These are phyloP conservation scores for Verticillium dahliae DNA, from an alignment of 2,329 filamentous ascomycete genomes.

Conservation along the genomic window DNA sequence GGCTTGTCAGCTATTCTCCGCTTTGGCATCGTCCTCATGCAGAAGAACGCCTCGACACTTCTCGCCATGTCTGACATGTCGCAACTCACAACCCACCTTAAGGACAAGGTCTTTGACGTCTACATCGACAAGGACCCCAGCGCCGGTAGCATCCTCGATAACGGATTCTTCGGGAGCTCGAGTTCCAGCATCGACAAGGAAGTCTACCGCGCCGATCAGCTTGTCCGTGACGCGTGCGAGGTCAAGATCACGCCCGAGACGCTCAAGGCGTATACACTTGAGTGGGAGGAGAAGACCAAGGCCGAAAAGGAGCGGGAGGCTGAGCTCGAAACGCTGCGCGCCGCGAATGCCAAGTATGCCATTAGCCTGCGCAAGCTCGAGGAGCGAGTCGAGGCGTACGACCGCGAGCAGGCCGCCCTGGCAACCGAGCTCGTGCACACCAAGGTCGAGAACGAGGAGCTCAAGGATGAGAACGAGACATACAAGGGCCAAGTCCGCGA, in stretches of 20 bases:
- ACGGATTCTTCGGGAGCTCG: slow-evolving; percentile 93
- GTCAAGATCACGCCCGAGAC: slow-evolving; percentile 79
- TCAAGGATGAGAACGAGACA: slow-evolving; percentile 84
- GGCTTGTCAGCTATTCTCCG: slow-evolving; percentile 89
- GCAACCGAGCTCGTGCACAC: slow-evolving; percentile 87
- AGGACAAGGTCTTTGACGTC: slow-evolving; percentile 90
- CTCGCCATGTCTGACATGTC: slow-evolving; percentile 88
- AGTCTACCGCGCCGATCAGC: slow-evolving; percentile 87
- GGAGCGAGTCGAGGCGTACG: slow-evolving; percentile 79
- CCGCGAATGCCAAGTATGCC: slow-evolving; percentile 60
- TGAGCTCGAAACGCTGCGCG: slow-evolving; percentile 69
- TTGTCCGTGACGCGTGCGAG: slow-evolving; percentile 87
- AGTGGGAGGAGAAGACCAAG: slow-evolving; percentile 92
- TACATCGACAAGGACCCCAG: slow-evolving; percentile 95
- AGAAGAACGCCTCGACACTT: slow-evolving; percentile 76
- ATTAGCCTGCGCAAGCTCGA: slow-evolving; percentile 78
- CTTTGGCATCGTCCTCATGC: slow-evolving; percentile 93
- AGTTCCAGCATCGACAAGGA: slow-evolving; percentile 89
- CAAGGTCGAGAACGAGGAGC: slow-evolving; percentile 87
- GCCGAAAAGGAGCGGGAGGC: slow-evolving; percentile 73
- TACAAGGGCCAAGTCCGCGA: slow-evolving; percentile 80
- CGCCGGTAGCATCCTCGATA: slow-evolving; percentile 87
- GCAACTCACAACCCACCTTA: slow-evolving; percentile 80
- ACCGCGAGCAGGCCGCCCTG: slow-evolving; percentile 83
- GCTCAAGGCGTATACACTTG: slow-evolving; percentile 70